Evolutionary conservation across 2,329 filamentous ascomycete genomes (phyloP).

Genomic region (Cercospora berteroae): DNA sequence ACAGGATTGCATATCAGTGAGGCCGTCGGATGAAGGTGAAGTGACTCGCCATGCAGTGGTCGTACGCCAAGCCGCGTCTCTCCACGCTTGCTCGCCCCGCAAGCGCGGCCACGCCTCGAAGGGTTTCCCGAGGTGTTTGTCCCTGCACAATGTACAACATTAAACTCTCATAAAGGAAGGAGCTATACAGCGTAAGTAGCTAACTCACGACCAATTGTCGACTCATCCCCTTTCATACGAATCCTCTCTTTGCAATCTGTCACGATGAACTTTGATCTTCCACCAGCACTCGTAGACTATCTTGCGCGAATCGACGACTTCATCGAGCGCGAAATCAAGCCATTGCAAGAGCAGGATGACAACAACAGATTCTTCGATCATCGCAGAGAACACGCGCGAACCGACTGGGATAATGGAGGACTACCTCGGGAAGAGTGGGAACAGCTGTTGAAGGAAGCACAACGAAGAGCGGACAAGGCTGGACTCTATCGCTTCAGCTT

Average conservation of each 20-base stretch:
- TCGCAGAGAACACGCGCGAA: constrained; percentile 60
- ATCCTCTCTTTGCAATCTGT: background rate
- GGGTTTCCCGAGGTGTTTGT: background rate
- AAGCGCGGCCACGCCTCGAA: background rate
- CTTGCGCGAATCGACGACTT: constrained; percentile 56
- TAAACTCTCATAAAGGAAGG: background rate
- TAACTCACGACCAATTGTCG: background rate
- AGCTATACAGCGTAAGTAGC: background rate
- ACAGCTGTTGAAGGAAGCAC: constrained; percentile 50
- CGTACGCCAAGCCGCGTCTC: background rate
- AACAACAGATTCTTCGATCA: constrained; percentile 67
- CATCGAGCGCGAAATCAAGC: constrained; percentile 54
- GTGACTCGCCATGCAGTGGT: background rate
- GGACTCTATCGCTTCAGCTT: constrained; percentile 61
- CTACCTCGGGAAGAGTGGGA: constrained; percentile 61
- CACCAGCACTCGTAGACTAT: constrained; percentile 50
- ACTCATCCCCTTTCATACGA: background rate
- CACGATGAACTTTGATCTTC: constrained; percentile 57
- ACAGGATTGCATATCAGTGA: background rate
- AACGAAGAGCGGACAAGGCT: constrained; percentile 55
- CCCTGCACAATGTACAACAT: background rate
- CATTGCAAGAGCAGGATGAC: constrained; percentile 56
- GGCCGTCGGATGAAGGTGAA: background rate
- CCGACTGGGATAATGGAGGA: constrained; percentile 59
- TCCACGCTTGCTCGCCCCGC: background rate